Evolutionary conservation across 352 stramenopile species (phyloP).

Genomic region (Phytopythium litorale): DNA sequence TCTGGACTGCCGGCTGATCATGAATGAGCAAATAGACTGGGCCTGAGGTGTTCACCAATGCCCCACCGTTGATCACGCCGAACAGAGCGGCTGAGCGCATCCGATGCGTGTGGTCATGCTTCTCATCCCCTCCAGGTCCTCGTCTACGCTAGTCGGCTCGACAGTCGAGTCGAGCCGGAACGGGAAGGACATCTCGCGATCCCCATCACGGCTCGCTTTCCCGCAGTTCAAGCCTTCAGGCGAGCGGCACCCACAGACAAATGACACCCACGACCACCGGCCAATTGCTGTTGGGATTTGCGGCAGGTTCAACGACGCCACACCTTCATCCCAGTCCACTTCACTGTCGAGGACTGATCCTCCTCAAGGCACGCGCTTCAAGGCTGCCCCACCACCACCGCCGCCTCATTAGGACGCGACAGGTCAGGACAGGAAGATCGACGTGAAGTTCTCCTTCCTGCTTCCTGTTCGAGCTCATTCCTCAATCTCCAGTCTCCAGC

Average conservation of each 20-base stretch:
- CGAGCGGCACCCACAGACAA: too few species aligned
- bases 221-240: neutral
- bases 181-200: neutral
- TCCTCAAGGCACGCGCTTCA: neutral
- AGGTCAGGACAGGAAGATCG: neutral
- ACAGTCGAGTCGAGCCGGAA: too few species aligned
- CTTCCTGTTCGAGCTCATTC: neutral
- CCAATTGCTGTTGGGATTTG: neutral
- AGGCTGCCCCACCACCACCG: neutral
- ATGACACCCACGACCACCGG: neutral
- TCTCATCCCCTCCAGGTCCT: too few species aligned
- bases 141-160: neutral
- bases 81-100: too few species aligned
- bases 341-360: too few species aligned
- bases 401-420: neutral
- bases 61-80: too few species aligned
- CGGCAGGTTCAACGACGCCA: neutral
- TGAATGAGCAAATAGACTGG: neutral
- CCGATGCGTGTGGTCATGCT: too few species aligned
- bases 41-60: too few species aligned
- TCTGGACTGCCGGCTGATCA: slow-evolving; percentile 49
- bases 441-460: neutral
- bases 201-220: neutral
- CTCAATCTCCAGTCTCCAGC: neutral
- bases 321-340: too few species aligned